These are phyloP conservation scores for Trichoderma breve DNA, from an alignment of 2,329 filamentous ascomycete genomes.

Conservation along the genomic window DNA sequence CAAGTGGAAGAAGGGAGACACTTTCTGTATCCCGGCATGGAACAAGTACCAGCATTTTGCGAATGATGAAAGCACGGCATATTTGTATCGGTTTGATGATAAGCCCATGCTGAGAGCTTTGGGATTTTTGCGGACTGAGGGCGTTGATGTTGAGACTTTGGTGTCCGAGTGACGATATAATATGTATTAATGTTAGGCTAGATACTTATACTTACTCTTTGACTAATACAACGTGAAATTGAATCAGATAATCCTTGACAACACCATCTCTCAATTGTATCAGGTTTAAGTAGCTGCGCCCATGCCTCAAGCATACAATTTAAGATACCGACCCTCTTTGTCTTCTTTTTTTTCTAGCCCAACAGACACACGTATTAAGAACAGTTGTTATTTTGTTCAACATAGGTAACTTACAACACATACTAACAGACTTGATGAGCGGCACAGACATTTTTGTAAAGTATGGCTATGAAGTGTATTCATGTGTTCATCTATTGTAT, in stretches of 20 bases:
- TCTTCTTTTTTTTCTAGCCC: neutral
- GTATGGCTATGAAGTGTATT: neutral
- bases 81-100: slow-evolving; percentile 55
- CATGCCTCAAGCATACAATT: neutral
- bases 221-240: neutral
- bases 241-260: neutral
- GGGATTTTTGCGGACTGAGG: slow-evolving; percentile 47
- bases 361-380: too few species aligned
- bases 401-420: neutral
- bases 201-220: neutral
- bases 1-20: slow-evolving; percentile 51
- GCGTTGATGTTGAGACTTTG: slow-evolving; percentile 40
- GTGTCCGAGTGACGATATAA: slow-evolving; percentile 23
- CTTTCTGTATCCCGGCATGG: slow-evolving; percentile 55
- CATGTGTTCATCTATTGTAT: neutral
- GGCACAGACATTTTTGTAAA: neutral
- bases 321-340: neutral
- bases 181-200: neutral
- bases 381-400: neutral
- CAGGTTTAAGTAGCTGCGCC: neutral
- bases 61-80: slow-evolving; percentile 36
- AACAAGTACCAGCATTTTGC: slow-evolving; percentile 48
- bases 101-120: slow-evolving; percentile 52
- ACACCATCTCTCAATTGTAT: neutral
- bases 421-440: too few species aligned